Evolutionary conservation across 164 flowering plant species (phyloP), one percentile per base, ranked within the genome.

Genomic region (Akebia trifoliata): DNA sequence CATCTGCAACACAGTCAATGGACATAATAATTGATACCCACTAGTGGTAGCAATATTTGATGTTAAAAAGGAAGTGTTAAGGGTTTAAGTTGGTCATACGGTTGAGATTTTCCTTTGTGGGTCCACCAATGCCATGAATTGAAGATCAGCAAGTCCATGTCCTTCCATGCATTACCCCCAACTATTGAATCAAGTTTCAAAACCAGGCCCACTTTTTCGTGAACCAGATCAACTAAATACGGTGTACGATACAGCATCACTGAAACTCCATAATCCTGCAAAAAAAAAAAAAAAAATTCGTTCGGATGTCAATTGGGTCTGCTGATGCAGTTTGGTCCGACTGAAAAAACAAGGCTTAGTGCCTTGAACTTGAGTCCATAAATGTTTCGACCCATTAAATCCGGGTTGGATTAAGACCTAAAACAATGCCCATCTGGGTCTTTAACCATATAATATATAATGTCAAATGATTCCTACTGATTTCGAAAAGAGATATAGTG

Each of bases 1-100:
- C 90, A 89, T 49, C 97, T 89, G 79, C 65, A 72, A 12, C 28
- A 17, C 30, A 39, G 18, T 42, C 8, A 10, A 30, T 31, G 32
- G 8, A 14, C 35, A 35, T 35, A n/a, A 8, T 10, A 20, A 18
- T 15, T 18, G 38, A n/a, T n/a, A n/a, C n/a, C n/a, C n/a, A n/a
- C n/a, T n/a, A n/a, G n/a, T n/a, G n/a, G n/a, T n/a, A n/a, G n/a
- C n/a, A n/a, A n/a, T n/a, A n/a, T n/a, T n/a, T n/a, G n/a, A n/a
- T n/a, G n/a, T n/a, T n/a, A n/a, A n/a, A n/a, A n/a, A n/a, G n/a
- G n/a, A n/a, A n/a, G n/a, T n/a, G 39, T 14, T 34, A 4, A 54
- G 11, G 6, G 4, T 11, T 17, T 6, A 0, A 2, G 2, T 30
- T n/a, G 51, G 48, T 55, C 54, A 3, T 39, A 66, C 65, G 64